phyloP scores from a whole-genome alignment of 176 grass and related monocot genomes.

The Oryza nivara region DNA sequence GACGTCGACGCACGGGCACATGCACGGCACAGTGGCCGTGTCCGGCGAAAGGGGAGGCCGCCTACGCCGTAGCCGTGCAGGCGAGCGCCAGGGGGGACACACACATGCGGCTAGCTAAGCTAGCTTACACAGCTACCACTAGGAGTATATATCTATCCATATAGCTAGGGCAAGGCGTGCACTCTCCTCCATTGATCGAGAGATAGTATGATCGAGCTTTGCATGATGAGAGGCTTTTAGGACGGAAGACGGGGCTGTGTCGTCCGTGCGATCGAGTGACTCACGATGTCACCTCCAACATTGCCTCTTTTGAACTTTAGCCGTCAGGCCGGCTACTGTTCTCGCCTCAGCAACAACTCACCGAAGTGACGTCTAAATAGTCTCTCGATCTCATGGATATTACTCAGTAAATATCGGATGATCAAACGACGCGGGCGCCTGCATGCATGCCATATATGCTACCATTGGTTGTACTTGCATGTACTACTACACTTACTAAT shows the following conservation, averaged over 20 bases:
- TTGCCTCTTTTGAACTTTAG: conserved; percentile 34
- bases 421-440: no score
- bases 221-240: not conserved
- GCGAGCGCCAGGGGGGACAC: not conserved
- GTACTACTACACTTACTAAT: not conserved
- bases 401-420: no score
- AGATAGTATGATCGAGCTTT: not conserved
- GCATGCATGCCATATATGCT: not conserved
- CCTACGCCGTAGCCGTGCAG: conserved; percentile 37
- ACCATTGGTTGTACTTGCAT: no score
- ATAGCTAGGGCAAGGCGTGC: conserved; percentile 12
- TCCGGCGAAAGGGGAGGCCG: not conserved
- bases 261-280: conserved; percentile 22
- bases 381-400: not conserved
- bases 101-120: not conserved
- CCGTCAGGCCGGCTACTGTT: conserved; percentile 21
- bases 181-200: not conserved
- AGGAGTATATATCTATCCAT: no score
- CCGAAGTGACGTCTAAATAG: conserved; percentile 34
- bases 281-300: conserved; percentile 44
- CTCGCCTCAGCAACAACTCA: not conserved
- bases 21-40: conserved; percentile 26
- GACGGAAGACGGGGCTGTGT: not conserved
- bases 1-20: conserved; percentile 28
- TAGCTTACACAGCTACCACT: not conserved